Evolutionary conservation across 2,329 filamentous ascomycete species (phyloP).

Genomic region (Pseudogymnoascus sp.): DNA sequence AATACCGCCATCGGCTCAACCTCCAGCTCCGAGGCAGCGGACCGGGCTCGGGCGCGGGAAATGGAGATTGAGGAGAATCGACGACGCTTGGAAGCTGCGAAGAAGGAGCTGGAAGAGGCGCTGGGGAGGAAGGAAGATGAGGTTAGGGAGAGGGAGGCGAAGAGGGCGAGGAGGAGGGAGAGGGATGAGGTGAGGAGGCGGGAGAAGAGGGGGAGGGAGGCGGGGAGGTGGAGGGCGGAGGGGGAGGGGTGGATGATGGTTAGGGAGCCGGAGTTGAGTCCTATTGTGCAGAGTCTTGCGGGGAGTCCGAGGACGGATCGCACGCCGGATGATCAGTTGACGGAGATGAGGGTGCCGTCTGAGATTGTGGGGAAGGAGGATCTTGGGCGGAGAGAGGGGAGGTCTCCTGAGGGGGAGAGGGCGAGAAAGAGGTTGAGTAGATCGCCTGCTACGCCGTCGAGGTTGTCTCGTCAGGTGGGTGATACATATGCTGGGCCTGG

Average conservation of each 20-base stretch:
- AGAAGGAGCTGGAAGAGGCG: conserved; percentile 31
- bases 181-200: neutral
- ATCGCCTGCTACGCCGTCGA: neutral
- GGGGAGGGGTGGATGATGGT: conserved; percentile 21
- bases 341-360: neutral
- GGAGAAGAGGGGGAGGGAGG: neutral
- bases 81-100: conserved; percentile 28
- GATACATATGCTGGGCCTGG: neutral
- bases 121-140: conserved; percentile 39
- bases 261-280: conserved; percentile 41
- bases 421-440: neutral
- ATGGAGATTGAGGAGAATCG: conserved; percentile 10
- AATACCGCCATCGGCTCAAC: conserved; percentile 34
- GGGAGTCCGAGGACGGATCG: neutral
- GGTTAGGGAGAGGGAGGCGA: conserved; percentile 27
- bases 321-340: neutral
- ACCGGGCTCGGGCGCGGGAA: neutral
- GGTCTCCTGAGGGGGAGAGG: neutral
- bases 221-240: neutral
- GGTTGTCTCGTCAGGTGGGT: neutral
- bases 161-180: neutral
- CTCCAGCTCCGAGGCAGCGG: conserved; percentile 14
- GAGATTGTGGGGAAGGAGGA: neutral
- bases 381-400: neutral
- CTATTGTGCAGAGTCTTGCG: conserved; percentile 31